Base-by-base conservation (phyloP, 441 rosid genomes). In the Erodium chrysanthum region DNA sequence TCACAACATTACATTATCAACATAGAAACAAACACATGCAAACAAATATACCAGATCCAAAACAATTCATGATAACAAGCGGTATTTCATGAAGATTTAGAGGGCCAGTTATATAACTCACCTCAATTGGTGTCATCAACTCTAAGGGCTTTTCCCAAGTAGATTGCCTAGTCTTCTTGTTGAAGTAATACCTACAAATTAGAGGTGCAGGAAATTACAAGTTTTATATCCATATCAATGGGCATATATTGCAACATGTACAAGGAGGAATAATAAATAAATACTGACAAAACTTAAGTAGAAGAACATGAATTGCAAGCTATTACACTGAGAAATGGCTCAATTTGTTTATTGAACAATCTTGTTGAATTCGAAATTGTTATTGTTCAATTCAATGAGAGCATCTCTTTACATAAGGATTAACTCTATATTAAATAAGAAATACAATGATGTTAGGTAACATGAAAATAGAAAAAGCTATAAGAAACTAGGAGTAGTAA, bases 141-240 rank as follows among this genome's bases (percentile, higher is more conserved):
- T 70, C 78, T 61, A 70, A 64, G 50, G 78, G 78, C 65, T 75
- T 75, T 44, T 67, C 68, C 78, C 78, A 75, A 1, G 64, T 67
- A 67, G 78, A 75, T 40, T 37, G 71, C 68, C 71, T 75, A 54
- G 78, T 75, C 74, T 67, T 75, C 65, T 70, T 70, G 68, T 75
- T 75, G 71, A 70, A 75, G 71, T 75, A 75, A 64, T 75, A 75
- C 52, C 78, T 75, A 64, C 10, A 63, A 21, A 66, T 21, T 75
- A 68, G 70, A 70, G 4, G 74, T 23, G 77, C 31, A 65, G 14
- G 22, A 23, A 22, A 65, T 22, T 27, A 65, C 56, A 65, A 10
- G 50, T 21, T 25, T 40, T 18, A 65, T 56, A 46, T 21, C 56
- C 68, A 65, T 40, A 37, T 18, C 18, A 65, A 42, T 20, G 46